Base-by-base conservation (phyloP, 495 filamentous ascomycete species). In the Podospora anserina region DNA sequence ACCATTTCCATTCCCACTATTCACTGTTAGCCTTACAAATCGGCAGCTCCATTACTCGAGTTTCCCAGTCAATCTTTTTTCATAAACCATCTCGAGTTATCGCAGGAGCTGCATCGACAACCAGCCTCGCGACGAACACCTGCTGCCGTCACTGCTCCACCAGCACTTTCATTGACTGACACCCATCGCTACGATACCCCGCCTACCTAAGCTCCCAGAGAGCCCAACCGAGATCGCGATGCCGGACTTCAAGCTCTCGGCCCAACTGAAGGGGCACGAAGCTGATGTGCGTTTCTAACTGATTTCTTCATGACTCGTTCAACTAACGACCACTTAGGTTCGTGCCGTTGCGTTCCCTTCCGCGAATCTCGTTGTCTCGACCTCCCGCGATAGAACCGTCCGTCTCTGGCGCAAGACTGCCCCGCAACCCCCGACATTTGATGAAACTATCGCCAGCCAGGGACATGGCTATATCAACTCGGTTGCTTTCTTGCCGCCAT, bases 351-450 rank as follows among this genome's bases (percentile, higher is more conserved):
- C 82, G 76, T 98, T 95, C 75, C 92, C 94, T 18, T 82, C 83
- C 60, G 81, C 91, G 66, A 87, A 91, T 70, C 79, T 87, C 61
- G 80, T 97, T 34, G 77, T 96, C 67, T 96, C 95, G 15, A 91
- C 92, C 23, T 97, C 94, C 65, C 86, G 96, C 78, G 96, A 98
- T 84, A 88, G 88, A 66, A 97, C 93, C 3, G 94, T 97, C 54
- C 89, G 93, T 44, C 77, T 92, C 59, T 99, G 96, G 96, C 92
- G 88, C 57, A 82, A 74, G 59, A 71, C 76, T 0, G 65, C 87
- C 16, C 79, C 84, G 68, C 85, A 82, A 19, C 62, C 93, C 88
- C 90, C 91, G 13, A 78, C 80, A 19, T 97, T 89, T 74, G 92
- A 97, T 71, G 85, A 86, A 70, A 88, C 87, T 3, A 89, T 97